Evolutionary conservation across 2,329 filamentous ascomycete genomes (phyloP).

Genomic region (Triangularia verruculosa): DNA sequence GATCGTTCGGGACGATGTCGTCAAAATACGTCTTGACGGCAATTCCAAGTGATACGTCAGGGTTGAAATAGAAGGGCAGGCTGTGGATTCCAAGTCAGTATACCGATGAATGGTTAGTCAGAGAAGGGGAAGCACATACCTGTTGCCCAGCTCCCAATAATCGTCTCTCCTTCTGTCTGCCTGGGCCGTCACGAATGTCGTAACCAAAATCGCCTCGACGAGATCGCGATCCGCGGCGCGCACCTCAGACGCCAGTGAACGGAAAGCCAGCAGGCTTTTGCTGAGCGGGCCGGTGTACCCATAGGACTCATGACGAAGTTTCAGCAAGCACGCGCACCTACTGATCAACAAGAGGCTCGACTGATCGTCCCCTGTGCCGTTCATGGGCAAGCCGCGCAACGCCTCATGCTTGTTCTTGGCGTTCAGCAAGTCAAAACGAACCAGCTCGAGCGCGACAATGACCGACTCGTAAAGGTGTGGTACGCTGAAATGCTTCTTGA

Average conservation of each 20-base stretch:
- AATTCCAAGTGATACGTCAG: conserved; percentile 73
- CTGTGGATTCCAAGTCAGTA: conserved; percentile 20
- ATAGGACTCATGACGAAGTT: conserved; percentile 76
- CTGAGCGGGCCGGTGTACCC: conserved; percentile 94
- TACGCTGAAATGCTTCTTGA: conserved; percentile 43
- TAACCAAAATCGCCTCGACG: conserved; percentile 75
- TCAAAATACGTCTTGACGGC: conserved; percentile 73
- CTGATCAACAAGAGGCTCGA: conserved; percentile 77
- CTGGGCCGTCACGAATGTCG: conserved; percentile 78
- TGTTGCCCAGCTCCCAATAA: conserved; percentile 65
- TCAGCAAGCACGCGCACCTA: conserved; percentile 78
- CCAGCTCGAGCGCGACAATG: conserved; percentile 80
- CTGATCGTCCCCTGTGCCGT: conserved; percentile 68
- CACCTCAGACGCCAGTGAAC: conserved; percentile 76
- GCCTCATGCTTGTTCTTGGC: conserved; percentile 58
- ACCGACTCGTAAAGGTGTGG: conserved; percentile 68
- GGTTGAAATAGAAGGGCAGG: conserved; percentile 40
- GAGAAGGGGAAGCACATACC: conserved; percentile 50
- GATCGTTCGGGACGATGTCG: conserved; percentile 55
- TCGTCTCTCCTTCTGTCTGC: conserved; percentile 68
- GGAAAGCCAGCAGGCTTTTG: conserved; percentile 82
- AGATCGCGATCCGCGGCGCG: conserved; percentile 78
- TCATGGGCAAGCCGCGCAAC: conserved; percentile 54
- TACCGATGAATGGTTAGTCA: conserved; percentile 4
- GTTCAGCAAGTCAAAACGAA: conserved; percentile 75